phyloP scores from a whole-genome alignment of 2,329 filamentous ascomycete species.

The Neocatenulostroma microsporum region DNA sequence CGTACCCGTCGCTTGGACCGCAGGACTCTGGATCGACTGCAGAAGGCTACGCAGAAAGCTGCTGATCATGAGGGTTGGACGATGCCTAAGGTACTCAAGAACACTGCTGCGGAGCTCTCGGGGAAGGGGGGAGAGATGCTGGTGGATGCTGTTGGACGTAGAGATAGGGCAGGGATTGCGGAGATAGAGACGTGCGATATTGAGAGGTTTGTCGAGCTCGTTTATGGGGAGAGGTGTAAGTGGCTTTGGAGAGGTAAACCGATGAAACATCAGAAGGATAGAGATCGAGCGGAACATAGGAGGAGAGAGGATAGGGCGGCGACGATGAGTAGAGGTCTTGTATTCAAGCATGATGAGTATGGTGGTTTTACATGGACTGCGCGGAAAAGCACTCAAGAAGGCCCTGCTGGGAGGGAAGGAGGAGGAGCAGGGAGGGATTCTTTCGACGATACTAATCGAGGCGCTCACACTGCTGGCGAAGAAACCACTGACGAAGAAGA shows the following conservation, averaged over 20 bases:
- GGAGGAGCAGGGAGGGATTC: not conserved
- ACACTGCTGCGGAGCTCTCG: slow-evolving; percentile 84
- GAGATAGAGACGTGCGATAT: slow-evolving; percentile 90
- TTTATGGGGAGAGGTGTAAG: slow-evolving; percentile 74
- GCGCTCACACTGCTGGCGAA: slow-evolving; percentile 18
- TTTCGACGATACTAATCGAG: not conserved
- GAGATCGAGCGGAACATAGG: slow-evolving; percentile 7
- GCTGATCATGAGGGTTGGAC: slow-evolving; percentile 85
- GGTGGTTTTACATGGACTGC: slow-evolving; percentile 39
- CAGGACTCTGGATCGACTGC: slow-evolving; percentile 71
- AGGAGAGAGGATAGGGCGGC: slow-evolving; percentile 6
- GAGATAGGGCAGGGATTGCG: slow-evolving; percentile 80
- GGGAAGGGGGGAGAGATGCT: slow-evolving; percentile 92
- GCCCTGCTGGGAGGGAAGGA: no score
- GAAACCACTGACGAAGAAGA: slow-evolving; percentile 28
- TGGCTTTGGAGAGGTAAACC: slow-evolving; percentile 95
- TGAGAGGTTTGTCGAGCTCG: slow-evolving; percentile 69
- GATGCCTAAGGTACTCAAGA: slow-evolving; percentile 89
- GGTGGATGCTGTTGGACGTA: slow-evolving; percentile 79
- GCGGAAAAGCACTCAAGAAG: slow-evolving; percentile 43
- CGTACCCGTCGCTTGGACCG: slow-evolving; percentile 73
- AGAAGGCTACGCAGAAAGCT: slow-evolving; percentile 79
- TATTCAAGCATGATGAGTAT: slow-evolving; percentile 53
- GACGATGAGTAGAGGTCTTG: slow-evolving; percentile 28
- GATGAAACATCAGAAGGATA: slow-evolving; percentile 47